These are phyloP conservation scores for Paraphaeosphaeria minitans DNA, from an alignment of 2,329 filamentous ascomycete genomes.

Conservation along the genomic window DNA sequence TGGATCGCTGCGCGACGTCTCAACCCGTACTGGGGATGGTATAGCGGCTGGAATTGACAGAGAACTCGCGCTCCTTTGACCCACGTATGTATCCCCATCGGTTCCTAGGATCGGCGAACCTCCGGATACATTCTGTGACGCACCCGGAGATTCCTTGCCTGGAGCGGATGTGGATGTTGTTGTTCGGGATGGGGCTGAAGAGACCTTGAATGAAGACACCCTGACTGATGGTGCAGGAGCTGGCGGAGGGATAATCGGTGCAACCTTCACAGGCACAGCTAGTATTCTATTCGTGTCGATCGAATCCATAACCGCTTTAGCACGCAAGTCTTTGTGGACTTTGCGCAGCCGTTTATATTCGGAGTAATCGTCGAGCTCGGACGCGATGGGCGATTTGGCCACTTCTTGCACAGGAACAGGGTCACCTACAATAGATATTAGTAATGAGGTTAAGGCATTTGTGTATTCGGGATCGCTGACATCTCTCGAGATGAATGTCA, in stretches of 20 bases:
- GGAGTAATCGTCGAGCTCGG: slow-evolving; percentile 55
- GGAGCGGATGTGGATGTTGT: neutral
- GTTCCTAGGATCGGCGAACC: neutral
- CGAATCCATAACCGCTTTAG: neutral
- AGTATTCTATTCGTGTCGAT: neutral
- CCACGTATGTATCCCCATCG: neutral
- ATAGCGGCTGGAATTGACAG: neutral
- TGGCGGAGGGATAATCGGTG: slow-evolving; percentile 20
- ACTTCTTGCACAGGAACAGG: slow-evolving; percentile 45
- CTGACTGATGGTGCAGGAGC: neutral
- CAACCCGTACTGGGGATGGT: neutral
- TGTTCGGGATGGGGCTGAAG: slow-evolving; percentile 10
- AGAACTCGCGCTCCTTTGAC: neutral
- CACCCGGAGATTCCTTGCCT: neutral
- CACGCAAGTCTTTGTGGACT: slow-evolving; percentile 21
- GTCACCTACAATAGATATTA: slow-evolving; percentile 45
- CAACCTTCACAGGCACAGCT: slow-evolving; percentile 14
- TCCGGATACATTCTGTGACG: neutral
- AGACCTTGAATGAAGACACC: neutral
- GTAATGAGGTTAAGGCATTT: slow-evolving; percentile 8
- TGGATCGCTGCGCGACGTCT: neutral
- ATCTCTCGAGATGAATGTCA: slow-evolving; percentile 21
- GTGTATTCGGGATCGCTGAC: neutral
- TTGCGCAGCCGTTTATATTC: slow-evolving; percentile 53
- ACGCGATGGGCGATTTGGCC: slow-evolving; percentile 46